Base-by-base conservation (phyloP, 352 stramenopile species). In the Pythium angustatum region DNA sequence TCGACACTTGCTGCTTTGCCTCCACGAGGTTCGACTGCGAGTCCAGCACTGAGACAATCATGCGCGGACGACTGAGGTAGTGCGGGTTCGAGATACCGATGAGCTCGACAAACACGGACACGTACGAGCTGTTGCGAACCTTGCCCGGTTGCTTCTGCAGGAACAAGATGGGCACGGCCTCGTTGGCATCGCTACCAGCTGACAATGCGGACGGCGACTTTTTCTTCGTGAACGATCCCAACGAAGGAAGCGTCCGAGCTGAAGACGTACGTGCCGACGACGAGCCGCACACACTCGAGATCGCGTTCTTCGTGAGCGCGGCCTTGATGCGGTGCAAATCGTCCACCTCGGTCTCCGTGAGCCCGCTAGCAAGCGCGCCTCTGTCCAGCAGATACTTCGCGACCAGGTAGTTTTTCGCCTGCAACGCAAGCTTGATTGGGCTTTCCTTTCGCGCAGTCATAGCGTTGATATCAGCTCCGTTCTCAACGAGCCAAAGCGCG, bases 91-190 rank as follows among this genome's bases (percentile, higher is more conserved):
- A 73, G 24, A 93, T 69, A 24, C 74, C 78, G 3, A 91, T 73
- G 30, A 88, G 78, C 58, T 94, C 86, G 14, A 94, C 72, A 61
- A 92, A 94, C 19, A 92, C 67, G 8, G 84, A 92, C 21, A 91
- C 77, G 58, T 94, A 94, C 51, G 79, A 92, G 66, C 86, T 94
- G 66, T 94, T 71, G 33, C 77, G 77, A 1, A 90, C 72, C 64
- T 81, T 82, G 17, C 86, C 84, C 0, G 83, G 86, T 27, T 91
- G 81, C 47, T 90, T 92, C 50, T 88, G 75, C 17, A 93, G 49
- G 41, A 93, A 93, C 3, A 91, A 65, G 44, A 85, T 61, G 3
- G 84, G 83, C 36, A 60, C 17, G 3, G 63, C 53, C 68, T 75
- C 55, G 53, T 66, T 56, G 15, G 75, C 73, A 21, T 69, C 60